Evolutionary conservation across 371 early-diverging fungal species (phyloP).

Genomic region (Coemansia sp.): DNA sequence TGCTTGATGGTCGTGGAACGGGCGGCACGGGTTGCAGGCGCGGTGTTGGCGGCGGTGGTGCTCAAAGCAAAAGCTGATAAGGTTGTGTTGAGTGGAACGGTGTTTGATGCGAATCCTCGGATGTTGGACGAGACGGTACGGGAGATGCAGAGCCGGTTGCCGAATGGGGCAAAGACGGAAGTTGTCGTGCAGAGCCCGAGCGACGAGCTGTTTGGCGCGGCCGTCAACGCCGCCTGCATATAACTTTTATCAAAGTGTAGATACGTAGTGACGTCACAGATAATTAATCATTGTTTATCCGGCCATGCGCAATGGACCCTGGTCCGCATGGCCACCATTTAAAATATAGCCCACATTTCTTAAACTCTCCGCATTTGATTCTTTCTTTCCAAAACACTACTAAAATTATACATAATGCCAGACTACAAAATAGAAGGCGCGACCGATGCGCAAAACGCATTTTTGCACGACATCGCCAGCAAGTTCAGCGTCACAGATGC

Average conservation of each 20-base stretch:
- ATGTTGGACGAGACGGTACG: constrained; percentile 7
- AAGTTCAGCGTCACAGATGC: constrained; percentile 31
- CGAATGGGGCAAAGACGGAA: background rate
- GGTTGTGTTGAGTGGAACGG: constrained; percentile 25
- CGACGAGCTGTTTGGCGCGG: constrained; percentile 33
- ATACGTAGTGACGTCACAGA: background rate
- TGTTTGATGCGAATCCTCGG: constrained; percentile 26
- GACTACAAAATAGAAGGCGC: constrained; percentile 24
- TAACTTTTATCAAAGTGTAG: background rate
- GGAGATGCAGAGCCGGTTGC: constrained; percentile 11
- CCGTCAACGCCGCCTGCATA: constrained; percentile 30
- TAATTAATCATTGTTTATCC: background rate
- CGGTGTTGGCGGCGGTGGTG: constrained; percentile 80
- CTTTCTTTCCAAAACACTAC: too few species aligned
- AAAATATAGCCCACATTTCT: too few species aligned
- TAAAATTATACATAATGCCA: background rate
- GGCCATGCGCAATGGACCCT: background rate
- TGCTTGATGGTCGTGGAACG: constrained; percentile 84
- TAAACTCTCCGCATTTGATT: too few species aligned
- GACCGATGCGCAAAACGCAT: constrained; percentile 28
- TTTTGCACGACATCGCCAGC: constrained; percentile 23
- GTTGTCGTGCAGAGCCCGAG: constrained; percentile 18
- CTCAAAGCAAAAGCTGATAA: background rate
- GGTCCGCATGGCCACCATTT: too few species aligned
- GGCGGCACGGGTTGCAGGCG: constrained; percentile 83